These are phyloP conservation scores for Eucalyptus tenuipes DNA, from an alignment of 345 rosid species.

Conservation along the genomic window DNA sequence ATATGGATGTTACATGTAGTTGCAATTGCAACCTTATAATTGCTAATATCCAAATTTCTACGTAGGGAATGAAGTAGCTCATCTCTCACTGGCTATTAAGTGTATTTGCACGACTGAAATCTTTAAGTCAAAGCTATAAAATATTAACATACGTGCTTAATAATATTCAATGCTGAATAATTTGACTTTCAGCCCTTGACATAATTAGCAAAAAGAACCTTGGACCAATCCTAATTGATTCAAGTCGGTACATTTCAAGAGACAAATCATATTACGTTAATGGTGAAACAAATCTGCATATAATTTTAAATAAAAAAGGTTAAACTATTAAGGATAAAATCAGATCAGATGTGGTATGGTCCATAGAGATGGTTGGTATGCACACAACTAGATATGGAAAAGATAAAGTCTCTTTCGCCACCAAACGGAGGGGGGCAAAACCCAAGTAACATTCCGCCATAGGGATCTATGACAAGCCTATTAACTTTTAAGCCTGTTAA, in stretches of 20 bases:
- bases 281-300: neutral
- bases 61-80: neutral
- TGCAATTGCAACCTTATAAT: neutral
- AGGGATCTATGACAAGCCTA: neutral
- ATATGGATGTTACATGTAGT: neutral
- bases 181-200: neutral
- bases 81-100: neutral
- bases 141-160: neutral
- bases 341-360: neutral
- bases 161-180: neutral
- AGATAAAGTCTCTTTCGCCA: neutral
- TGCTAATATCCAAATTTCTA: neutral
- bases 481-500: neutral
- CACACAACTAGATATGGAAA: neutral
- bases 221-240: neutral
- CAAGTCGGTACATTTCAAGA: neutral
- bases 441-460: neutral
- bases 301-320: neutral
- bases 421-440: neutral
- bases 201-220: neutral
- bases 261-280: neutral
- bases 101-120: neutral
- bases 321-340: neutral
- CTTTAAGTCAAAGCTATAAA: neutral
- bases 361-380: neutral